Base-by-base conservation (phyloP, 768 basidiomycete genomes). In the Suillus spraguei region DNA sequence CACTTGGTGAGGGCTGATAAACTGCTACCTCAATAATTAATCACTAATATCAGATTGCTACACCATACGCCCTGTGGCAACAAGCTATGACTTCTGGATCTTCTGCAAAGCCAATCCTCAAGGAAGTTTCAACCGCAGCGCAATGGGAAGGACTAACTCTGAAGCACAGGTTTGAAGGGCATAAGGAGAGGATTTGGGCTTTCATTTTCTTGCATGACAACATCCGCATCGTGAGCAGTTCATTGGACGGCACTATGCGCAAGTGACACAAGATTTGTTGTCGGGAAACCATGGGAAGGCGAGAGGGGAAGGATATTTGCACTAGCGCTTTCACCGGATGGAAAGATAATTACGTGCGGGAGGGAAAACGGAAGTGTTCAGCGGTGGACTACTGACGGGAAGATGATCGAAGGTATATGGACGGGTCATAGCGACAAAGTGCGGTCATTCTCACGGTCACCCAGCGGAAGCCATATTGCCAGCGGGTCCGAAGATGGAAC, bases 281-380 rank as follows among this genome's bases (percentile, higher is more conserved):
- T 56, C 22, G 55, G 36, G 14, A 8, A 39, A 24, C 36, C 55
- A 24, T 39, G 22, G 55, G 17, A 38, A 24, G 22, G 55, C 5
- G 5, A 56, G 4, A 22, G 54, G 16, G 22, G 22, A 4, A 9
- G 8, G 1, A 17, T 56, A 17, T 0, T 2, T 8, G 22, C 16
- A 38, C 36, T 56, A n/a, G 36, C 36, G 4, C 54, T 56, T 56
- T 56, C 54, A 56, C 54, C 36, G 16, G 22, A 38, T 13, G 54
- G 54, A 2, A 56, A 56, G 36, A 38, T 16, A 22, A 56, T 56
- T 10, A 36, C 36, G 2, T 24, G 36, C 13, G 54, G 54, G 16
- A 38, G 36, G 13, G 2, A 2, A 16, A 14, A 56, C 4, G 36
- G 36, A 56, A 38, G 22, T 2, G 36, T 56, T 22, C 36, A 39